These are phyloP conservation scores for Saturnispora serradocipensis DNA, from an alignment of 805 yeast genomes.

Conservation along the genomic window DNA sequence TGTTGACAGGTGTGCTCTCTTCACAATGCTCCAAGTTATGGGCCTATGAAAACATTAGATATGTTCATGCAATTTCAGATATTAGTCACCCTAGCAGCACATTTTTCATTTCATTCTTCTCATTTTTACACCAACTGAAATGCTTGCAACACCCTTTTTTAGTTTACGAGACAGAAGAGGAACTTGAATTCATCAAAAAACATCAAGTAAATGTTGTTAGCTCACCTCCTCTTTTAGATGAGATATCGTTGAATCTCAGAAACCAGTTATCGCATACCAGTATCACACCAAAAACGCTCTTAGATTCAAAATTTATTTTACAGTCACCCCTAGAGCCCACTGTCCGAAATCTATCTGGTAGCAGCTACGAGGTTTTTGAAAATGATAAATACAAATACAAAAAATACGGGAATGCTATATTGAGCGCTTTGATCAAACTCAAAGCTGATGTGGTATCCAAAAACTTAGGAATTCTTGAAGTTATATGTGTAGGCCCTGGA, in stretches of 20 bases:
- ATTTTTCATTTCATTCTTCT: neutral
- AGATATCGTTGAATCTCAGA: neutral
- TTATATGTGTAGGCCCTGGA: constrained; percentile 80
- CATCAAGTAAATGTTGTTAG: constrained; percentile 10
- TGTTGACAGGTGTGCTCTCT: neutral
- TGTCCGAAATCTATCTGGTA: constrained; percentile 42
- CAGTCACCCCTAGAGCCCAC: constrained; percentile 68
- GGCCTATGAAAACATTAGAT: constrained; percentile 2
- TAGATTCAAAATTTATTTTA: constrained; percentile 15
- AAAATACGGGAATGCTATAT: constrained; percentile 57
- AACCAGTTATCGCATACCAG: constrained; percentile 11
- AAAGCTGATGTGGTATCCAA: constrained; percentile 4
- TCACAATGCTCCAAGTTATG: neutral
- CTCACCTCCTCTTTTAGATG: neutral
- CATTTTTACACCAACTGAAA: neutral
- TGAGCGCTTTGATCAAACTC: constrained; percentile 38
- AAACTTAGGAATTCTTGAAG: constrained; percentile 17
- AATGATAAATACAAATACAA: constrained; percentile 60
- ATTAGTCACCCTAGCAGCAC: too few relatives aligned
- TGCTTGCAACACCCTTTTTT: neutral
- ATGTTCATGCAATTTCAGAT: neutral
- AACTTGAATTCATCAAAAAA: neutral
- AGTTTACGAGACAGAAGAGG: neutral
- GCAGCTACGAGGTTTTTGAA: constrained; percentile 63
- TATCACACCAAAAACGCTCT: constrained; percentile 5